Conservation (phyloP, 371 early-diverging fungal genomes). For the Actinomortierella wolfii region DNA sequence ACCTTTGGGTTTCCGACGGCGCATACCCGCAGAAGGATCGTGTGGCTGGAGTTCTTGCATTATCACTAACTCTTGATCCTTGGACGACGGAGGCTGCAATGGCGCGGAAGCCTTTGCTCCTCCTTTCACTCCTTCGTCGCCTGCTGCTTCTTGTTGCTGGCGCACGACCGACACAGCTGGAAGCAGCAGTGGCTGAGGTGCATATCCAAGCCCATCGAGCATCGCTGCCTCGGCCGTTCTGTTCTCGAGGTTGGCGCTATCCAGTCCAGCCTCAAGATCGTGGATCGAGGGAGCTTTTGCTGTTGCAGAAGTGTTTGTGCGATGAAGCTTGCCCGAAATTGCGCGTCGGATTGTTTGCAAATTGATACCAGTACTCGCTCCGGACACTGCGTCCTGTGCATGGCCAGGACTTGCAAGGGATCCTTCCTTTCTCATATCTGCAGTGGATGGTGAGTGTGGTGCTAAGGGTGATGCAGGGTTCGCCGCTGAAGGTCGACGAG, state of each 20-base stretch:
- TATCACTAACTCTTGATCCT: not conserved
- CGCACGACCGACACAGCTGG: conserved; percentile 11
- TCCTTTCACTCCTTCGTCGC: not conserved
- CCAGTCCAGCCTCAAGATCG: conserved; percentile 19
- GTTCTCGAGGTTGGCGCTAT: conserved; percentile 1
- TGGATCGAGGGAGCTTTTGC: not conserved
- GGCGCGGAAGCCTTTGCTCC: not conserved
- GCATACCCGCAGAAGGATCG: conserved; percentile 9
- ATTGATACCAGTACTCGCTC: not conserved
- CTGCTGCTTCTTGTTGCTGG: conserved; percentile 12
- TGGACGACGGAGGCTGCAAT: no score
- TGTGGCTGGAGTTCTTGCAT: not conserved
- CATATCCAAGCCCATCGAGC: conserved; percentile 14
- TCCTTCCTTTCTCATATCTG: no score
- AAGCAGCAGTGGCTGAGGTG: conserved; percentile 30
- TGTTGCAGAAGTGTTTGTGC: no score
- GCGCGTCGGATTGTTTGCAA: conserved; percentile 17
- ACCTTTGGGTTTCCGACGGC: conserved; percentile 34
- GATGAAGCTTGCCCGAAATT: conserved; percentile 13
- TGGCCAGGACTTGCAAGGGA: no score
- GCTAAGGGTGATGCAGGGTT: no score
- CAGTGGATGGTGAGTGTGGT: no score
- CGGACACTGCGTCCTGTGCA: no score
- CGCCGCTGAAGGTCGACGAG: no score
- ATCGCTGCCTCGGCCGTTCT: conserved; percentile 19